Evolutionary conservation across 1,284 basidiomycete species (phyloP).

Genomic region (Apiotrichum montevideense): DNA sequence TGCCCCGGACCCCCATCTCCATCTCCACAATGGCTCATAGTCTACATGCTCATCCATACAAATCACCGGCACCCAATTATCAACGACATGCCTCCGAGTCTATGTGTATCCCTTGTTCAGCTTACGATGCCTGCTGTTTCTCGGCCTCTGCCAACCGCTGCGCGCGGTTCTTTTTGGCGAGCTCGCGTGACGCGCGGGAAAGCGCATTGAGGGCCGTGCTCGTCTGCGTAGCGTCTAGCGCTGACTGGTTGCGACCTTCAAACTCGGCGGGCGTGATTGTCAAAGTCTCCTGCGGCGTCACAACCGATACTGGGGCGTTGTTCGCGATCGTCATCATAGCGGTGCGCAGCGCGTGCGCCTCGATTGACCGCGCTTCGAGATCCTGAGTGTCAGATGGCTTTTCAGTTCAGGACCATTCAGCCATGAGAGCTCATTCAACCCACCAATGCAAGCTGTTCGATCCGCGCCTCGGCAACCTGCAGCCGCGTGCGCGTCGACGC

Average conservation of each 20-base stretch:
- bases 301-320: constrained; percentile 11
- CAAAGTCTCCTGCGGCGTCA: constrained; percentile 19
- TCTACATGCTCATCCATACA: too few relatives aligned
- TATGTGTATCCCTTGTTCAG: too few relatives aligned
- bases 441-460: constrained; percentile 31
- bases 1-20: too few relatives aligned
- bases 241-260: constrained; percentile 9
- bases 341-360: constrained; percentile 24
- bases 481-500: constrained; percentile 21
- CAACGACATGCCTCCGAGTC: too few relatives aligned
- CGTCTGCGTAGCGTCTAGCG: constrained; percentile 5
- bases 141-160: not conserved
- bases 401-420: too few relatives aligned
- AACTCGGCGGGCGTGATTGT: constrained; percentile 13
- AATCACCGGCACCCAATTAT: too few relatives aligned
- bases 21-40: too few relatives aligned
- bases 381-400: constrained; percentile 15
- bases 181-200: constrained; percentile 13
- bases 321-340: constrained; percentile 15
- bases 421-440: constrained; percentile 9
- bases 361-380: constrained; percentile 26
- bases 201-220: constrained; percentile 15
- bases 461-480: constrained; percentile 23
- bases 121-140: too few relatives aligned
- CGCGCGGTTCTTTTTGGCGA: constrained; percentile 19